A percentile compares a stretch with the other conserved stretches of the same genome.
Evolutionary conservation across 2,329 filamentous ascomycete species (phyloP).

Genomic region (Colletotrichum viniferum): DNA sequence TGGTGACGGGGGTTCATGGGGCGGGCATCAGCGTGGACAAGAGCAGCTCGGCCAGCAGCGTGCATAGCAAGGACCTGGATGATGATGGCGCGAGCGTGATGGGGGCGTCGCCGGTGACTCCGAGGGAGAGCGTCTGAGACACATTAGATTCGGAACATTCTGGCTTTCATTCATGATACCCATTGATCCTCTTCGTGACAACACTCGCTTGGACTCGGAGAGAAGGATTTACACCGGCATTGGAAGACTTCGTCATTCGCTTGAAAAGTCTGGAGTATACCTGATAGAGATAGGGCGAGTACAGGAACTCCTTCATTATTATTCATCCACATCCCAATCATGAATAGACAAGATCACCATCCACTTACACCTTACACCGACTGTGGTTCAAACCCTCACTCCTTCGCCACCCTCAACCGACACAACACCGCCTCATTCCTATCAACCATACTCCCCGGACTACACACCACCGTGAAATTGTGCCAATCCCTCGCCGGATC

Average conservation of each 20-base stretch:
- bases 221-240: neutral
- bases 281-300: neutral
- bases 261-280: neutral
- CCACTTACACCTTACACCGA: too few species aligned
- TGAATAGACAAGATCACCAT: neutral
- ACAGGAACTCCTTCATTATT: neutral
- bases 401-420: neutral
- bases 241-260: neutral
- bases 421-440: constrained; percentile 7
- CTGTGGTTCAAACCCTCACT: neutral
- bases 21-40: constrained; percentile 28
- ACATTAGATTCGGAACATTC: neutral
- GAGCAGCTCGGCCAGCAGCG: constrained; percentile 19
- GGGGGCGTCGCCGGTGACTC: constrained; percentile 39
- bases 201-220: neutral
- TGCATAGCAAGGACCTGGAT: constrained; percentile 26
- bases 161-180: constrained; percentile 21
- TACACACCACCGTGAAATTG: constrained; percentile 5
- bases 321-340: neutral
- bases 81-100: constrained; percentile 39
- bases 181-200: constrained; percentile 1
- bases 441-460: constrained; percentile 6
- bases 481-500: neutral
- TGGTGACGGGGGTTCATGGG: neutral
- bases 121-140: constrained; percentile 41